Evolutionary conservation across 257 asterid species (phyloP), one percentile per base, ranked within the genome.

Genomic region (Nicotiana paniculata): DNA sequence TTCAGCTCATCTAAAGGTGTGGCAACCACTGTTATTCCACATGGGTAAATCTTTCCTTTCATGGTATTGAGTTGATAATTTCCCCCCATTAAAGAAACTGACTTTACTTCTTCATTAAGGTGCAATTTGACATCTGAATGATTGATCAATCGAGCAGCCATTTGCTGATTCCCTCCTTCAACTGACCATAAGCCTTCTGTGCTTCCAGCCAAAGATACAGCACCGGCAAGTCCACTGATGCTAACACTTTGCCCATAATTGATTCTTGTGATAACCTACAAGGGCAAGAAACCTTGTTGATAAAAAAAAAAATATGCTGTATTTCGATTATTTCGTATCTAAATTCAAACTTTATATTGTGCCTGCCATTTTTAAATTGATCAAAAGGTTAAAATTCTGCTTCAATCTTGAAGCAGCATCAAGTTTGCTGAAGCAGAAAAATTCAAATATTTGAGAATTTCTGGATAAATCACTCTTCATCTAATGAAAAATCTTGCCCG

Each of bases 141-240:
- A 85, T 91, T 89, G 81, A 94, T 92, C 67, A 96, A 84, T 54
- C 94, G 93, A 81, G 97, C 95, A 59, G 98, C 99, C 98, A 96
- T 90, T 88, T 94, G 97, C 97, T 97, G 91, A 90, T 96, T 96
- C 77, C 99, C 98, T 79, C 93, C 98, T 89, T 93, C 91, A 69
- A 96, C 87, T 11, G 99, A 85, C 98, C 98, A 96, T 72, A 94
- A 87, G 76, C 97, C 97, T 77, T 97, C 92, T 28, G 93, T 96
- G 16, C 95, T 89, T 82, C 99, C 99, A 64, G 99, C 99, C 90
- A 96, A 89, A 24, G 99, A 96, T 81, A 96, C 99, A 77, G 93
- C 93, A 77, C 99, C 99, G 76, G 98, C 98, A 54, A 96, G 93
- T 80, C 97, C 99, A 88, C 97, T 94, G 51, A 96, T 93, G 86